Percentiles rank a stretch among this genome's conserved stretches.
These are phyloP conservation scores for Ambrosiella beaveri DNA, from an alignment of 2,329 filamentous ascomycete species.

Conservation along the genomic window DNA sequence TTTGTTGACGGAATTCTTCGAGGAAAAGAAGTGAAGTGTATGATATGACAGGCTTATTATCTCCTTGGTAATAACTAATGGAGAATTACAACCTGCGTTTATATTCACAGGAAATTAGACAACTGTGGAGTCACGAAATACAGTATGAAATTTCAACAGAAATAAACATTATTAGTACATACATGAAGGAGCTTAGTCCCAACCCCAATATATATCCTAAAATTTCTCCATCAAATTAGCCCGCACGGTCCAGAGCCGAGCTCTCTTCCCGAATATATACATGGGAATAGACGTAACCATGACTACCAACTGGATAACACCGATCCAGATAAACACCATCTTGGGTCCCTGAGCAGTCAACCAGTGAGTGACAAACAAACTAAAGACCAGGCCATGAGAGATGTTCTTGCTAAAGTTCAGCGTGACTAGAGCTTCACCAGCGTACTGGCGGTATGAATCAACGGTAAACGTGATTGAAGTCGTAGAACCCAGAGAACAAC, in stretches of 20 bases:
- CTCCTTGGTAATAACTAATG: no score
- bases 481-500: slow-evolving; percentile 75
- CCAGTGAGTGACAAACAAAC: slow-evolving; percentile 78
- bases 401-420: slow-evolving; percentile 92
- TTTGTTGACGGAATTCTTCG: slow-evolving; percentile 28
- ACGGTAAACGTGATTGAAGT: slow-evolving; percentile 89
- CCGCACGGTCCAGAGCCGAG: slow-evolving; percentile 84
- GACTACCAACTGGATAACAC: slow-evolving; percentile 65
- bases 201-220: not conserved
- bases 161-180: not conserved
- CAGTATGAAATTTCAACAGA: no score
- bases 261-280: slow-evolving; percentile 85
- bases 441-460: slow-evolving; percentile 84
- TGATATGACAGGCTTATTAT: not conserved
- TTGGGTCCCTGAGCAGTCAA: slow-evolving; percentile 57
- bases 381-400: slow-evolving; percentile 76
- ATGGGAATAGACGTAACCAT: slow-evolving; percentile 68
- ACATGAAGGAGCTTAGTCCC: not conserved
- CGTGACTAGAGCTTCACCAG: slow-evolving; percentile 83
- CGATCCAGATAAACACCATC: slow-evolving; percentile 64
- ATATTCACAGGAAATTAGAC: no score
- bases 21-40: not conserved
- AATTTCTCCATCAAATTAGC: slow-evolving; percentile 72
- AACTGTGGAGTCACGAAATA: no score
- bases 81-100: no score